Percentiles rank a stretch among this genome's conserved stretches.
Conservation (phyloP, 345 rosid species). For the Sonneratia alba region DNA sequence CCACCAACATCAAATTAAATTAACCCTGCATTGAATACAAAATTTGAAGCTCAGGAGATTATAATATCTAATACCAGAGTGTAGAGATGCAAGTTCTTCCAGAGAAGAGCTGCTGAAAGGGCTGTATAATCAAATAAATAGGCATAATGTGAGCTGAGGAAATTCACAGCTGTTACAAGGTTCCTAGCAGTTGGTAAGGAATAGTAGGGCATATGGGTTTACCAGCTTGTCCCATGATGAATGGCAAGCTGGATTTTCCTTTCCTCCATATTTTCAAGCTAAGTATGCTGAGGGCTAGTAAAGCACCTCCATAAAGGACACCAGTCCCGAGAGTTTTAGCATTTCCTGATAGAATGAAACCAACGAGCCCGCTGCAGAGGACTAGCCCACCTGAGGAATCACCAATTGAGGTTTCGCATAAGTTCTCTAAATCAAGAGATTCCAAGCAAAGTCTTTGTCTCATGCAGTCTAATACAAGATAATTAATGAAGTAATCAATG, state of each 20-base stretch:
- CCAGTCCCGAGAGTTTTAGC: slow-evolving; percentile 38
- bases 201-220: slow-evolving; percentile 6
- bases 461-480: background rate
- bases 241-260: slow-evolving; percentile 86
- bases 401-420: background rate
- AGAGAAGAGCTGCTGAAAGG: slow-evolving; percentile 57
- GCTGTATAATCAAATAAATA: slow-evolving; percentile 34
- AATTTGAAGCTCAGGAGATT: background rate
- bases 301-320: slow-evolving; percentile 60
- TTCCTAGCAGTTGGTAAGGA: background rate
- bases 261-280: slow-evolving; percentile 83
- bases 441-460: background rate
- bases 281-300: slow-evolving; percentile 72
- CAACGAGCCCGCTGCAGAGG: slow-evolving; percentile 61
- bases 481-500: background rate
- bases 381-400: slow-evolving; percentile 52
- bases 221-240: slow-evolving; percentile 93
- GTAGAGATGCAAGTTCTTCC: slow-evolving; percentile 63
- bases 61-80: slow-evolving; percentile 33
- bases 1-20: background rate
- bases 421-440: background rate
- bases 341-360: slow-evolving; percentile 63
- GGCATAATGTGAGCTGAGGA: background rate
- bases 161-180: background rate
- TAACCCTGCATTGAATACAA: background rate